Evolutionary conservation across 768 basidiomycete species (phyloP).

Genomic region (Phylloporus sp.): DNA sequence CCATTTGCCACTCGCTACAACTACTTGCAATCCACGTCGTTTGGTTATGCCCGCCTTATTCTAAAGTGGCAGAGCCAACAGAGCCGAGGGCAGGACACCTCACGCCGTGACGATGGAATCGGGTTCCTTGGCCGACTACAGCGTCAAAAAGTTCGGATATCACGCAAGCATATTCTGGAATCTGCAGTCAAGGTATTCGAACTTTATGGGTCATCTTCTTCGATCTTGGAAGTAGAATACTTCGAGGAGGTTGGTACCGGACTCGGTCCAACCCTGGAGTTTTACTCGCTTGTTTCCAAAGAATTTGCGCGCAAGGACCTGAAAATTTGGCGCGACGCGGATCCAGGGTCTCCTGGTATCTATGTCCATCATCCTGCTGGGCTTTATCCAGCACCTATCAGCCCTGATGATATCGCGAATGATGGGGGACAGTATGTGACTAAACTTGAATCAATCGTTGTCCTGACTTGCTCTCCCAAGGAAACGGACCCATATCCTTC

Average conservation of each 20-base stretch:
- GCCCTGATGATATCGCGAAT: conserved; percentile 60
- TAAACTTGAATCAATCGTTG: neutral
- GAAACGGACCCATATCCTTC: conserved; percentile 81
- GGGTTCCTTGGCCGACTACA: conserved; percentile 90
- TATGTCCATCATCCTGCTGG: conserved; percentile 86
- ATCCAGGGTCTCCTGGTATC: conserved; percentile 51
- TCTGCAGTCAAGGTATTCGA: conserved; percentile 96
- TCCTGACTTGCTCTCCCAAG: conserved; percentile 35
- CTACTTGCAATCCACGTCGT: conserved; percentile 96
- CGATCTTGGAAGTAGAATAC: conserved; percentile 95
- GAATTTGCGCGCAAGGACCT: conserved; percentile 89
- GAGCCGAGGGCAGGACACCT: conserved; percentile 69
- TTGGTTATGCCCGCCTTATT: conserved; percentile 94
- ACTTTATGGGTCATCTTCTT: conserved; percentile 91
- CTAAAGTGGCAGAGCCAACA: conserved; percentile 93
- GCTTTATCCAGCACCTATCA: conserved; percentile 84
- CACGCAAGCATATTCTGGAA: conserved; percentile 90
- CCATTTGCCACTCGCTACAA: conserved; percentile 97
- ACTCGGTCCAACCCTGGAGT: conserved; percentile 94
- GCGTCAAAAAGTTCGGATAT: conserved; percentile 95
- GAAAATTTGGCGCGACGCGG: conserved; percentile 90
- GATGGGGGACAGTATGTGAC: conserved; percentile 70
- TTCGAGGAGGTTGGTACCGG: conserved; percentile 99
- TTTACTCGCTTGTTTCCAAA: conserved; percentile 94
- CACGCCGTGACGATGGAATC: conserved; percentile 84